These are phyloP conservation scores for Globisporangium rhizosaccharum DNA, from an alignment of 352 stramenopile genomes.

Conservation along the genomic window DNA sequence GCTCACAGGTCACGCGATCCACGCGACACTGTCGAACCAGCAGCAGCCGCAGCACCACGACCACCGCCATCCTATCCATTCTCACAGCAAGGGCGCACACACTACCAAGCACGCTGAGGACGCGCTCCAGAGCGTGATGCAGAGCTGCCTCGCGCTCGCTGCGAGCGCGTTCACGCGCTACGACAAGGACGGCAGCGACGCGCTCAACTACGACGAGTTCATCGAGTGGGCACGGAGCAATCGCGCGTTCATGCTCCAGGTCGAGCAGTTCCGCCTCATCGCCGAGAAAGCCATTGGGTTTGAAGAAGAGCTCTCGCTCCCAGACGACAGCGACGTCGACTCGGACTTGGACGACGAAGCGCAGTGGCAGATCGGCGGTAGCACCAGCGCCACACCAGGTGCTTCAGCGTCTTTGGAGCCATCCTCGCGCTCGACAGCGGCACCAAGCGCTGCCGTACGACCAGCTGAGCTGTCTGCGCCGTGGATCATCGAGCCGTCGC, in stretches of 20 bases:
- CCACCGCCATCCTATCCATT: neutral
- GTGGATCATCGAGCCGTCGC: constrained; percentile 48
- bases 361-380: constrained; percentile 6
- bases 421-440: neutral
- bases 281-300: constrained; percentile 61
- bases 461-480: constrained; percentile 22
- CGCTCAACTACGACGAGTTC: constrained; percentile 73
- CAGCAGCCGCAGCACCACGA: neutral
- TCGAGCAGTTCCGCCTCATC: constrained; percentile 72
- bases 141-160: constrained; percentile 41
- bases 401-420: neutral
- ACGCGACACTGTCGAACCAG: neutral
- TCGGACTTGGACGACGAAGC: constrained; percentile 65
- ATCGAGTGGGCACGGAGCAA: constrained; percentile 81
- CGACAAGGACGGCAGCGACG: constrained; percentile 33
- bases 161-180: constrained; percentile 51
- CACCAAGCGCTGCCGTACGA: neutral
- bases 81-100: constrained; percentile 5
- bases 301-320: constrained; percentile 57
- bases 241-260: constrained; percentile 80
- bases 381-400: too few relatives aligned
- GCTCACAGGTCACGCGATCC: constrained; percentile 32
- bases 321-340: constrained; percentile 63
- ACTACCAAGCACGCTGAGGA: neutral
- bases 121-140: constrained; percentile 26